Base-by-base conservation (phyloP, 371 early-diverging fungal genomes). In the Neoconidiobolus thromboides region DNA sequence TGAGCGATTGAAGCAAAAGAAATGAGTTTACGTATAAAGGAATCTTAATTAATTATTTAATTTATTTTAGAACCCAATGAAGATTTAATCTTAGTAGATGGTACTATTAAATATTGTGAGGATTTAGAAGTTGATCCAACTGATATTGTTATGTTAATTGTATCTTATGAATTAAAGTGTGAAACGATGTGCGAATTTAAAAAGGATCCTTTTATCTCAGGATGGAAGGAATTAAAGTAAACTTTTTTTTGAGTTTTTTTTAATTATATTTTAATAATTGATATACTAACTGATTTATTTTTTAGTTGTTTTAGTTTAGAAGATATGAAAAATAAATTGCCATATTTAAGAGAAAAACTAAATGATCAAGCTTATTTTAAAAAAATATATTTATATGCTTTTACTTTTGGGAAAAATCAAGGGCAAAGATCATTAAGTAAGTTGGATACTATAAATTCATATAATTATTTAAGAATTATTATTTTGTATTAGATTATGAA, bases 111-210 rank as follows among this genome's bases (percentile, higher is more conserved):
- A 46, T 71, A 80, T 41, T 86, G 82, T 60, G 64, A 70, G 15
- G 88, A 83, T 65, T 70, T 91, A 52, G 78, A 71, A 38, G 81
- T 91, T 44, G 87, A 83, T 55, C 89, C 89, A 1, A 77, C 79
- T 12, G 84, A 87, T 60, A 73, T 82, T 41, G 85, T 85, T 43
- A 81, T 83, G 64, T 63, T 89, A 3, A 75, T 86, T 15, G 64
- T 89, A 26, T 83, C 89, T 1, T 75, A 72, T 62, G 78, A 86
- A 62, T 66, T 91, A 39, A 74, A 79, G 47, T 77, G 85, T 26
- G 77, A 83, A 61, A 72, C 69, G 14, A 87, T 89, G 83, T 82
- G 87, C 62, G 87, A 88, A 64, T 88, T 87, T 62, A 75, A 71
- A 14, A 68, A 79, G 41, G 63, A 75, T 37, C 80, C 65, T 3